Percentiles rank a stretch among this genome's conserved stretches.
phyloP scores from a whole-genome alignment of 78 protist species.

The Corallochytrium limacisporum region DNA sequence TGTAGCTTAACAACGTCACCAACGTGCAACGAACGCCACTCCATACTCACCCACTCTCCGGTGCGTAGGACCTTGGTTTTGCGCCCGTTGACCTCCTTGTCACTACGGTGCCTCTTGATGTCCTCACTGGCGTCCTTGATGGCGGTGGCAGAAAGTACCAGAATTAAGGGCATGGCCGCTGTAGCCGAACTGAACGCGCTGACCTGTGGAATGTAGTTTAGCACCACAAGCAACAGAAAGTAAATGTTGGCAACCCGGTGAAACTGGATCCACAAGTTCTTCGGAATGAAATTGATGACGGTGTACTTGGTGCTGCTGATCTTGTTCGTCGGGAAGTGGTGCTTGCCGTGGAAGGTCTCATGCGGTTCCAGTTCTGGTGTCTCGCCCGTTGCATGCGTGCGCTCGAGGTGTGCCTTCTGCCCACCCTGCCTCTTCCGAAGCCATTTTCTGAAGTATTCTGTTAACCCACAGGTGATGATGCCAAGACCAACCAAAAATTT shows the following conservation, averaged over 20 bases:
- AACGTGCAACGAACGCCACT: conserved; percentile 18
- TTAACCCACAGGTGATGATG: no score
- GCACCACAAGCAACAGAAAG: conserved; percentile 35
- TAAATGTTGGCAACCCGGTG: conserved; percentile 29
- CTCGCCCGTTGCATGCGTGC: no score
- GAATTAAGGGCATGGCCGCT: conserved; percentile 32
- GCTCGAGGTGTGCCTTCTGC: no score
- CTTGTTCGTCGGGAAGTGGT: background rate
- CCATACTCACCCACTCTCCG: background rate
- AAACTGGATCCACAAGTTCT: conserved; percentile 38
- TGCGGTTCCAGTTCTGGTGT: no score
- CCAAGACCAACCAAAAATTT: no score
- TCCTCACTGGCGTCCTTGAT: conserved; percentile 39
- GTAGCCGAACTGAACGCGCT: conserved; percentile 14
- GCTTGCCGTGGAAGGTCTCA: no score
- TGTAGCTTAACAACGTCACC: conserved; percentile 47
- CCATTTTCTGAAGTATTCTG: no score
- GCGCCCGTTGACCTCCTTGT: no score
- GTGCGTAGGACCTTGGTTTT: background rate
- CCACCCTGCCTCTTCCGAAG: no score
- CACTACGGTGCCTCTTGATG: no score
- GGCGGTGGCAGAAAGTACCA: conserved; percentile 39
- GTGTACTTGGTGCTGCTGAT: conserved; percentile 31
- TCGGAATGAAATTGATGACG: conserved; percentile 20
- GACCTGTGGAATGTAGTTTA: conserved; percentile 18